These are phyloP conservation scores for Xylaria sp. DNA, from an alignment of 2,329 filamentous ascomycete species.

Conservation along the genomic window DNA sequence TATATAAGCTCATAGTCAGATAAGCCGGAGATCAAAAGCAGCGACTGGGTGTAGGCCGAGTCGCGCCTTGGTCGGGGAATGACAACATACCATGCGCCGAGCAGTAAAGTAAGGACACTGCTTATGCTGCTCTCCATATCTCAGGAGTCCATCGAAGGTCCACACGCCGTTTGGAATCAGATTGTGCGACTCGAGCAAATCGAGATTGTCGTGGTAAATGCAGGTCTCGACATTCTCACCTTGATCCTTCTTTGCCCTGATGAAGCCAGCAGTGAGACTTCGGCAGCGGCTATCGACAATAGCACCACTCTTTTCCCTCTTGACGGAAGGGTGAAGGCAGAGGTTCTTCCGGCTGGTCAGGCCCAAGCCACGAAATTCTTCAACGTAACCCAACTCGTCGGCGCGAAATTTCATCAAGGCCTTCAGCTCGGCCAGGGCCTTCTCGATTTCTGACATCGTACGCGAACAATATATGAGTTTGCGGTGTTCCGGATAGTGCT, in stretches of 20 bases:
- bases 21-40: not conserved
- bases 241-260: constrained; percentile 94
- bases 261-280: constrained; percentile 91
- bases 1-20: constrained; percentile 33
- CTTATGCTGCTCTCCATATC: constrained; percentile 90
- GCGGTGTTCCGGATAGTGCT: constrained; percentile 83
- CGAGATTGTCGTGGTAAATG: constrained; percentile 96
- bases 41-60: not conserved
- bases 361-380: constrained; percentile 89
- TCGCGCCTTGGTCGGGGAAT: not conserved
- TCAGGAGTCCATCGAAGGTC: constrained; percentile 83
- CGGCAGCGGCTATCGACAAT: constrained; percentile 95
- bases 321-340: constrained; percentile 92
- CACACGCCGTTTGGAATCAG: constrained; percentile 92
- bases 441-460: constrained; percentile 99
- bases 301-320: constrained; percentile 88
- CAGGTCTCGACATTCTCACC: constrained; percentile 93
- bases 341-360: constrained; percentile 95
- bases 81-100: constrained; percentile 69
- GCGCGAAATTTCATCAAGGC: constrained; percentile 91
- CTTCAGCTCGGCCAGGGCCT: constrained; percentile 86
- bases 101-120: constrained; percentile 98
- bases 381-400: constrained; percentile 79
- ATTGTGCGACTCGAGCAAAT: constrained; percentile 90
- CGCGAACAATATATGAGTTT: constrained; percentile 99